These are phyloP conservation scores for Diaporthe batatas DNA, from an alignment of 2,329 filamentous ascomycete species.

Conservation along the genomic window DNA sequence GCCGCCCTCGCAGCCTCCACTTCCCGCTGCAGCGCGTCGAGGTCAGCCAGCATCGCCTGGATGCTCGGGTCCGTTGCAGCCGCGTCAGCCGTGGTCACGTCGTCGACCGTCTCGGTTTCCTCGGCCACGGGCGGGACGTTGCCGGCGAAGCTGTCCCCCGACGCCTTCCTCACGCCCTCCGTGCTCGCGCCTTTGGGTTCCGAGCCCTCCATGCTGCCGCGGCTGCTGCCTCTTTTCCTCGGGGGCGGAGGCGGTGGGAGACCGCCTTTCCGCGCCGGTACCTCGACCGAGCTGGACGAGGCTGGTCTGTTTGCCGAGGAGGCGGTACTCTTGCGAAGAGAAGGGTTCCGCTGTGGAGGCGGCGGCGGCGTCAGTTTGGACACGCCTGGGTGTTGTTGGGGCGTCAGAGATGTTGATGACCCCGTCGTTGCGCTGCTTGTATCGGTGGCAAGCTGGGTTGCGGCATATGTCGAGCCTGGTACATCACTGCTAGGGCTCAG, in stretches of 20 bases:
- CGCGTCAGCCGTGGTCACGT: slow-evolving; percentile 48
- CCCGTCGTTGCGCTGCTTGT: slow-evolving; percentile 29
- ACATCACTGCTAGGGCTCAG: slow-evolving; percentile 30
- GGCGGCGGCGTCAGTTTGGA: slow-evolving; percentile 54
- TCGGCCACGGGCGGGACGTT: slow-evolving; percentile 44
- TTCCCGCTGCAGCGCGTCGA: slow-evolving; percentile 79
- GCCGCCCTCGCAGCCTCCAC: slow-evolving; percentile 75
- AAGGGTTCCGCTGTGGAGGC: slow-evolving; percentile 51
- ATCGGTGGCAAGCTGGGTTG: slow-evolving; percentile 38
- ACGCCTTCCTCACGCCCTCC: slow-evolving; percentile 46
- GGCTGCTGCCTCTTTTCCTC: slow-evolving; percentile 62
- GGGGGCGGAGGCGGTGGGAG: slow-evolving; percentile 62
- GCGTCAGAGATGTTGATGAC: slow-evolving; percentile 44
- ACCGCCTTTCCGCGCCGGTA: slow-evolving; percentile 59
- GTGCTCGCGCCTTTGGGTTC: slow-evolving; percentile 50
- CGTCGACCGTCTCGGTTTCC: slow-evolving; percentile 43
- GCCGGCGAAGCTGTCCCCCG: slow-evolving; percentile 31
- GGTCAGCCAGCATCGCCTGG: slow-evolving; percentile 77
- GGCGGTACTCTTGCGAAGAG: slow-evolving; percentile 46
- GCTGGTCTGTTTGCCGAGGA: slow-evolving; percentile 39
- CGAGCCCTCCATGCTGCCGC: slow-evolving; percentile 56
- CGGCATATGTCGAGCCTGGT: slow-evolving; percentile 38
- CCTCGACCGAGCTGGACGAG: slow-evolving; percentile 50
- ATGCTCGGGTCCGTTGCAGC: slow-evolving; percentile 51
- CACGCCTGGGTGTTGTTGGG: slow-evolving; percentile 40